Evolutionary conservation across 129 eudicot species (phyloP).

Genomic region (Logfia minima): DNA sequence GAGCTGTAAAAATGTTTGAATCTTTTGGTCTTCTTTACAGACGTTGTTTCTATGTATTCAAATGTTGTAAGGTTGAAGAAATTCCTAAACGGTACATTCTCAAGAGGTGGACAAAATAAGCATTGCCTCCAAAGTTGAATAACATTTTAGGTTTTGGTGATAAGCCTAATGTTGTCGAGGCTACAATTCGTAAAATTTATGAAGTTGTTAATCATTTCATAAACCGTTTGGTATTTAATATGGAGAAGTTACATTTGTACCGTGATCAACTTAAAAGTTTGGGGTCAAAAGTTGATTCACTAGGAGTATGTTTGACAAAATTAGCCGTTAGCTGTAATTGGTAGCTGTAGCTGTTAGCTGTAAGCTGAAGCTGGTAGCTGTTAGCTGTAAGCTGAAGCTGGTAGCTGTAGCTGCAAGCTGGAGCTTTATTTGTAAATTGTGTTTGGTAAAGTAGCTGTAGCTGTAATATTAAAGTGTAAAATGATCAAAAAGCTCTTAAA

Average conservation of each 20-base stretch:
- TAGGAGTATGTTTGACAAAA: too few relatives aligned
- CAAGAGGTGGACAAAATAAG: background rate
- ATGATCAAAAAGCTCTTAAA: too few relatives aligned
- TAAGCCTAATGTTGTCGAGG: background rate
- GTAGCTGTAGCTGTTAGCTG: too few relatives aligned
- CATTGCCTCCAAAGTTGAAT: background rate
- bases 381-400: too few relatives aligned
- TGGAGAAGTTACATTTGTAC: background rate
- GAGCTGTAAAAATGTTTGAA: background rate
- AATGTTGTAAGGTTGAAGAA: too few relatives aligned
- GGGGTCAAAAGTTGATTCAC: background rate
- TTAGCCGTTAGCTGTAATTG: too few relatives aligned
- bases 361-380: too few relatives aligned
- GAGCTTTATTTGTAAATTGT: too few relatives aligned
- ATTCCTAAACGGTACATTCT: background rate
- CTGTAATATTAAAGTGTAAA: too few relatives aligned
- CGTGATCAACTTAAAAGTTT: background rate
- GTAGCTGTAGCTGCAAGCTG: too few relatives aligned
- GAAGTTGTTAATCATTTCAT: background rate
- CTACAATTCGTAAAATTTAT: background rate
- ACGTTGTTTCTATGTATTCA: background rate
- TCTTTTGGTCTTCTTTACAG: background rate
- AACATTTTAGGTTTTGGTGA: too few relatives aligned
- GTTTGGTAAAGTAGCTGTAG: too few relatives aligned
- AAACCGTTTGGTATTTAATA: background rate